Evolutionary conservation across 495 filamentous ascomycete genomes (phyloP), one percentile per base, ranked within the genome.

Genomic region (Penicillium arizonense): DNA sequence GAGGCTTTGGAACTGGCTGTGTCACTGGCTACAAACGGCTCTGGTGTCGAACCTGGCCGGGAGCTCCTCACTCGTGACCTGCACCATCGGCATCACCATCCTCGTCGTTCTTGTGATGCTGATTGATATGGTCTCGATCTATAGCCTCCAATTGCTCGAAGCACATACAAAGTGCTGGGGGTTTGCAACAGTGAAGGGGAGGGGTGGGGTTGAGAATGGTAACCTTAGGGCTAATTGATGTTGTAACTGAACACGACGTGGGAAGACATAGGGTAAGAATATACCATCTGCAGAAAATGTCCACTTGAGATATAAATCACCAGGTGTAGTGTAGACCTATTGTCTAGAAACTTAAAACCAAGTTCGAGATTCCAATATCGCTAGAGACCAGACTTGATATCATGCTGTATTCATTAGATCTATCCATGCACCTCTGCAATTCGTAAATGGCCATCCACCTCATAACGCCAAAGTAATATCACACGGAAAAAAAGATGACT

Each of bases 21-120:
- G 35, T 42, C n/a, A 52, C 34, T 47, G 48, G 54, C 3, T 57
- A 57, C 13, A 57, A 57, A 14, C 54, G 48, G 1, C 43, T 57
- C 3, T 57, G 54, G 54, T 57, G 54, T 46, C 9, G 30, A 12
- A 28, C 42, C 28, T 42, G 24, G 34, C 6, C 47, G 36, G 28
- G 54, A 44, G 42, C 42, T 18, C 42, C 42, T 33, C 18, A 18
- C 18, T n/a, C 28, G 3, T 7, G 24, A 30, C 28, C 43, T 21
- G 8, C 28, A 3, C 28, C 26, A 13, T 44, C 26, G 5, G 1
- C 23, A 24, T 24, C 5, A 24, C 5, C 23, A 24, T 6, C 5
- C 3, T 1, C 6, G 1, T 30, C 41, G 10, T 28, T 9, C 24
- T 14, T 9, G n/a, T 40, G 23, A 45, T 49, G 40, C 37, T 11